Conservation (phyloP, 371 early-diverging fungal genomes). For the Saksenaea oblongispora region DNA sequence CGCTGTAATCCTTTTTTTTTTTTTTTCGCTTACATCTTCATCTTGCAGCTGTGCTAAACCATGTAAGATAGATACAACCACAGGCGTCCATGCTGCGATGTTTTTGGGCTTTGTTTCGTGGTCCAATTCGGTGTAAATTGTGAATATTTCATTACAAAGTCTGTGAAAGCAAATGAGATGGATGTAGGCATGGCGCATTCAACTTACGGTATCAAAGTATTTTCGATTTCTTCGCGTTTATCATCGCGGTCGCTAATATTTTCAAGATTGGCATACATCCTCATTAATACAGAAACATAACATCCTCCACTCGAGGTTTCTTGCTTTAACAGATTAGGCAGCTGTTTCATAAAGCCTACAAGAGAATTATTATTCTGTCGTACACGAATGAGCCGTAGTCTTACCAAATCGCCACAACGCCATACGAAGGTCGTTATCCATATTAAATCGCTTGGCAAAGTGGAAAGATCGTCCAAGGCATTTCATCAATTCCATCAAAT, state of each 20-base stretch:
- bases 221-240: constrained; percentile 48
- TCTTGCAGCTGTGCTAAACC: constrained; percentile 51
- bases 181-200: neutral
- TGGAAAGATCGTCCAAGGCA: constrained; percentile 81
- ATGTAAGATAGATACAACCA: constrained; percentile 49
- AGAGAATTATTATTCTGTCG: too few species aligned
- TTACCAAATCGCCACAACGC: constrained; percentile 72
- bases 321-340: constrained; percentile 87
- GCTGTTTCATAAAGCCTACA: constrained; percentile 80
- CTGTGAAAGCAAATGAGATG: constrained; percentile 14
- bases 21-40: constrained; percentile 44
- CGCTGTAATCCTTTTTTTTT: neutral
- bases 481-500: constrained; percentile 71
- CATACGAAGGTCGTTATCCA: constrained; percentile 76
- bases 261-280: constrained; percentile 54
- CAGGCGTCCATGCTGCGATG: constrained; percentile 60
- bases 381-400: constrained; percentile 7
- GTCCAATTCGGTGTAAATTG: constrained; percentile 49
- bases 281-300: constrained; percentile 52
- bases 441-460: constrained; percentile 85
- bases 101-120: constrained; percentile 55
- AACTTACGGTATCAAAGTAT: constrained; percentile 55
- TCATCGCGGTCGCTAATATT: constrained; percentile 51
- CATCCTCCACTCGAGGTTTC: constrained; percentile 62
- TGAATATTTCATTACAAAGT: constrained; percentile 51